Conservation (phyloP, 139 green algal species). For the Chlorella ohadii region DNA sequence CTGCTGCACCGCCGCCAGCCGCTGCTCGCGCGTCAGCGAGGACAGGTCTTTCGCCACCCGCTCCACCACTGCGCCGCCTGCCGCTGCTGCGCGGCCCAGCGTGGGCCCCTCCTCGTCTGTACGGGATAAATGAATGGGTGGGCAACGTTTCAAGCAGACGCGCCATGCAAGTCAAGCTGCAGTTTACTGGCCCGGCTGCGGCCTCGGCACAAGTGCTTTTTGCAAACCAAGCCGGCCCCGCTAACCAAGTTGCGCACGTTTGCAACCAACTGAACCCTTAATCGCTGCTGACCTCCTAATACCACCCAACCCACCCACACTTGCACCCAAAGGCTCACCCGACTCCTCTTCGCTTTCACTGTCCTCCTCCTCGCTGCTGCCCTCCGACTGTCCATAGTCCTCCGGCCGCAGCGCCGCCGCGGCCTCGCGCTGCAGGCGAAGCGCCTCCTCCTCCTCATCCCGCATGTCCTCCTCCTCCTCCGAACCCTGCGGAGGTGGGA, state of each 20-base stretch:
- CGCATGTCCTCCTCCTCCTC: conserved; percentile 79
- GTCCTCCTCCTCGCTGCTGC: conserved; percentile 45
- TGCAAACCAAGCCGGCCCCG: too few relatives aligned
- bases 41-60: conserved; percentile 53
- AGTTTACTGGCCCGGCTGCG: too few relatives aligned
- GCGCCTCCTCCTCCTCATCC: conserved; percentile 80
- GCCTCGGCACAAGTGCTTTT: too few relatives aligned
- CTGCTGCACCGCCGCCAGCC: conserved; percentile 58
- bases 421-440: conserved; percentile 73
- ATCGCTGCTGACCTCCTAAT: too few relatives aligned
- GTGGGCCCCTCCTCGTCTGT: conserved; percentile 33
- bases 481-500: not conserved
- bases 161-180: too few relatives aligned
- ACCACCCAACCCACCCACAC: too few relatives aligned
- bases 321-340: too few relatives aligned
- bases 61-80: conserved; percentile 58
- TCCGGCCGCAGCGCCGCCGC: conserved; percentile 59
- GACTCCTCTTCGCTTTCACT: conserved; percentile 51
- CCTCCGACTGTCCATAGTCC: conserved; percentile 68
- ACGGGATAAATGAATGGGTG: too few relatives aligned
- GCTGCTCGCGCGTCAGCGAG: conserved; percentile 50
- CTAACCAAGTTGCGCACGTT: too few relatives aligned
- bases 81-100: conserved; percentile 26
- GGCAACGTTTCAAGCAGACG: too few relatives aligned
- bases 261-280: too few relatives aligned